Evolutionary conservation across 2,329 filamentous ascomycete species (phyloP), one percentile per base, ranked within the genome.

Genomic region (Botrytis medusae): DNA sequence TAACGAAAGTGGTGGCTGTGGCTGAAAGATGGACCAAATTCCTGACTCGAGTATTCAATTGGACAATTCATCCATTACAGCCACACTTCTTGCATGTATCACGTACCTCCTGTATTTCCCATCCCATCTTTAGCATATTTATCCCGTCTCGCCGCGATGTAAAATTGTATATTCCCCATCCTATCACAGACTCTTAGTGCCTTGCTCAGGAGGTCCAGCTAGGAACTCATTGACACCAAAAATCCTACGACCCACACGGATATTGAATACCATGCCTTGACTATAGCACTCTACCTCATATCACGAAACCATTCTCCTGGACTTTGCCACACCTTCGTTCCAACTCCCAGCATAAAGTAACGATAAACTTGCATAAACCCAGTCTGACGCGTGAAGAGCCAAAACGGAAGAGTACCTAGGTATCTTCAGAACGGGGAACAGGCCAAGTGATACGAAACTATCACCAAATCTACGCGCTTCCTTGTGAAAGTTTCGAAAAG

Each of bases 231-330:
- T 37, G 44, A 67, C 46, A 67, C 46, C 46, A 67, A 29, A 22
- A 22, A 67, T 67, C 64, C 46, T 40, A 67, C 64, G 46, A 29
- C 32, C 46, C 46, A 67, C 46, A n/a, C 64, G 14, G 46, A 67
- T 67, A 54, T 67, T 54, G 59, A 29, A 54, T 67, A 20, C 32
- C 44, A 67, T 37, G 42, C 62, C 32, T 20, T 67, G 22, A 46
- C n/a, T 34, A 46, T 44, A 40, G 59, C 25, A 29, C 44, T 51
- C 37, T 51, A 32, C 44, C 44, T 65, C 63, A 65, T 20, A 65
- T 65, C 63, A 48, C 63, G 63, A 65, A 65, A 34, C 44, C 44
- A 65, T 65, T 48, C 63, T 48, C 63, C n/a, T 65, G 29, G 22
- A 34, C 22, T 51, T 64, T 65, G 63, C 44, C 44, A 65, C 44